A percentile compares a stretch with the other conserved stretches of the same genome.
Conservation (phyloP, 1,284 basidiomycete genomes). For the Flammula alnicola region DNA sequence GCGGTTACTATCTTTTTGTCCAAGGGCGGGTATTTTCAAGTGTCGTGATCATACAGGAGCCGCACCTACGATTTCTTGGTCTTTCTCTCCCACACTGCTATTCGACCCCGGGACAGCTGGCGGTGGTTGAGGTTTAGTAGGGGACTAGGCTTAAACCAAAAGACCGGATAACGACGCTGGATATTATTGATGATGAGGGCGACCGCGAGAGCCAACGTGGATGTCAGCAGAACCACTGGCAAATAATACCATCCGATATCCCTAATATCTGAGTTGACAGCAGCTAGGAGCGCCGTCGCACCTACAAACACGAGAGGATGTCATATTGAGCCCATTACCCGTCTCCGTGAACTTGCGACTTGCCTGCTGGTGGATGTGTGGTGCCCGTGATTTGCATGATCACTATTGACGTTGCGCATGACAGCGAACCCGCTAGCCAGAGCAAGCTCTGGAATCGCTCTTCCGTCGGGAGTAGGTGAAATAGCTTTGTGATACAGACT, state of each 20-base stretch:
- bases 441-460: slow-evolving; percentile 47
- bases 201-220: slow-evolving; percentile 52
- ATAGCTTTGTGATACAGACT: slow-evolving; percentile 59
- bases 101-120: too few relatives aligned
- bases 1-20: too few relatives aligned
- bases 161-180: slow-evolving; percentile 60
- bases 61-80: too few relatives aligned
- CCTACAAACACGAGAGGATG: slow-evolving; percentile 26
- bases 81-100: too few relatives aligned
- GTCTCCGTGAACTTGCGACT: slow-evolving; percentile 24
- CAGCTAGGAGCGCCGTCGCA: slow-evolving; percentile 50
- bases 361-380: slow-evolving; percentile 67
- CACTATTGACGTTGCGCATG: slow-evolving; percentile 53
- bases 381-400: slow-evolving; percentile 62
- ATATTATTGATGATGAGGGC: slow-evolving; percentile 63
- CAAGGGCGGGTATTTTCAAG: too few relatives aligned
- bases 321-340: background rate
- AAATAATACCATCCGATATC: slow-evolving; percentile 64
- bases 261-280: slow-evolving; percentile 48
- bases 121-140: slow-evolving; percentile 9
- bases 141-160: slow-evolving; percentile 46
- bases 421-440: slow-evolving; percentile 62
- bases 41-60: too few relatives aligned
- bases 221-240: slow-evolving; percentile 60
- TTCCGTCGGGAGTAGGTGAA: slow-evolving; percentile 49